Base-by-base conservation (phyloP, 192 early-diverging fungal species). In the Geranomyces michiganensis region DNA sequence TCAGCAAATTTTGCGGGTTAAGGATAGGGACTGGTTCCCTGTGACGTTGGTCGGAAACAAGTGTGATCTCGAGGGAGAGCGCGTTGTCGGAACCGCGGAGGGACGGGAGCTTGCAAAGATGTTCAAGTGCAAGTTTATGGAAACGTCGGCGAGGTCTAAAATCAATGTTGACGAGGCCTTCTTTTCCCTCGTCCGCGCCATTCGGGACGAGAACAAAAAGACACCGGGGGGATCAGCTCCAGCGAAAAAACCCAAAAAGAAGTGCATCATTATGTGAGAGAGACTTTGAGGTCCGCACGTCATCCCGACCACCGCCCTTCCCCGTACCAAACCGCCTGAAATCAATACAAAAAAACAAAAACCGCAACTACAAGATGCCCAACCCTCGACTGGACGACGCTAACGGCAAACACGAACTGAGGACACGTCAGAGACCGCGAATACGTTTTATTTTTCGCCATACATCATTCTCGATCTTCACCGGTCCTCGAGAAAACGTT, bases 161-260 rank as follows among this genome's bases (percentile, higher is more conserved):
- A 89, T 93, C 58, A 95, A 96, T 73, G 96, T 98, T 19, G 95
- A 98, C 61, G 94, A 96, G 65, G 87, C 91, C 0, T 98, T 94
- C 76, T 92, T 88, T 75, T 84, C 88, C 31, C 85, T 96, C 27
- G 95, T 98, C 41, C 60, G 74, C 12, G 74, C 92, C 63, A 94
- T 95, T 61, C 86, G 92, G 15, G 77, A 78, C 43, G 70, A 72
- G 17, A 64, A 64, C 62, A 72, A 72, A 47, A 64, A 64, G 24
- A 64, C 62, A 53, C 70, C 70, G 31, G 70, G 70, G 12, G 70
- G 70, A 30, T 45, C 48, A 5, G n/a, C 24, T 12, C 46, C 27
- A 13, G 19, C 49, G 27, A 41, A 33, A 24, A 72, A 64, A 61
- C 64, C 64, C 46, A 72, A 72, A 36, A 45, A 41, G 70, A 64